Conservation (phyloP, 1,284 basidiomycete species). For the Moesziomyces sp. region DNA sequence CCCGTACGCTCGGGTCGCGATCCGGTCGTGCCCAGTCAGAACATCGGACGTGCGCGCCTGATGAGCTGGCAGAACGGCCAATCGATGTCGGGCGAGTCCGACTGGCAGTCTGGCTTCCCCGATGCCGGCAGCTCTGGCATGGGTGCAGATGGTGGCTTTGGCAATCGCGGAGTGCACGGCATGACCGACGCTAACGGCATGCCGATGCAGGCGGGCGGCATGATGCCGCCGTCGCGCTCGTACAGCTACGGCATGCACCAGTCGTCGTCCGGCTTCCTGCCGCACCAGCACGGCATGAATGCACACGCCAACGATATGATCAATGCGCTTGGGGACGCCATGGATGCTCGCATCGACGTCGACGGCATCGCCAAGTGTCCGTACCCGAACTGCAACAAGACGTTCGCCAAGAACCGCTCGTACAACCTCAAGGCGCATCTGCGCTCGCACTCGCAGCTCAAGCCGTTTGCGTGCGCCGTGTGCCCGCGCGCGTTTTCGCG, state of each 20-base stretch:
- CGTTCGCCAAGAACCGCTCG: constrained; percentile 62
- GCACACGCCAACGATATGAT: constrained; percentile 48
- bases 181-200: constrained; percentile 23
- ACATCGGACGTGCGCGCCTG: constrained; percentile 32
- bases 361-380: constrained; percentile 60
- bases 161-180: constrained; percentile 1
- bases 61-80: constrained; percentile 47
- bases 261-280: constrained; percentile 16
- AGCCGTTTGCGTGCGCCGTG: constrained; percentile 62
- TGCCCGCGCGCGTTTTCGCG: constrained; percentile 64
- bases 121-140: constrained; percentile 8
- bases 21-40: constrained; percentile 41
- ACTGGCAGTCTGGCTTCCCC: constrained; percentile 27
- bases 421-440: constrained; percentile 65
- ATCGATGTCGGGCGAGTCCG: constrained; percentile 17
- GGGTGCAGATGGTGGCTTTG: constrained; percentile 9
- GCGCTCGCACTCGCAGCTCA: constrained; percentile 59
- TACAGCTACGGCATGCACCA: constrained; percentile 31
- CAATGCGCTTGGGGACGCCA: constrained; percentile 55
- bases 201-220: constrained; percentile 22
- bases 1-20: constrained; percentile 25
- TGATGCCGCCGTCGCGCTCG: constrained; percentile 38
- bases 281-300: constrained; percentile 32
- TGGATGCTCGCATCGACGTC: constrained; percentile 55
- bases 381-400: constrained; percentile 62